These are phyloP conservation scores for Trypanosoma conorhini DNA, from an alignment of 208 protist genomes.

Conservation along the genomic window DNA sequence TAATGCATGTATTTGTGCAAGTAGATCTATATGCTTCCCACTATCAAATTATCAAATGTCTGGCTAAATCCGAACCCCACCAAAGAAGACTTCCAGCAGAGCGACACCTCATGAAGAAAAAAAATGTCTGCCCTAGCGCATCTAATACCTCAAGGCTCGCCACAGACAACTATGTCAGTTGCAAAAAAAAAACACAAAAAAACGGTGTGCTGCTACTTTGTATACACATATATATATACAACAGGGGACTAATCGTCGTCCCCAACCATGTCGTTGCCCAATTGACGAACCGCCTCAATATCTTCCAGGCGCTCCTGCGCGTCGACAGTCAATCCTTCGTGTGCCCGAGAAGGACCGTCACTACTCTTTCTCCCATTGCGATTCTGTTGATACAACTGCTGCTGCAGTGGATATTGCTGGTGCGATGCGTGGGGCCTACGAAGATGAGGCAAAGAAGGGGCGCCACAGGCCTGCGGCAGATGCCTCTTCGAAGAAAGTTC, in stretches of 20 bases:
- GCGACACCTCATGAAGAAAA: too few species aligned
- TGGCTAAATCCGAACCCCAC: too few species aligned
- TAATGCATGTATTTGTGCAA: too few species aligned
- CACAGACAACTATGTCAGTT: background rate
- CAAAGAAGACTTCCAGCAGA: too few species aligned
- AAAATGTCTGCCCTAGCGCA: background rate
- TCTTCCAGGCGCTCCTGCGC: slow-evolving; percentile 49
- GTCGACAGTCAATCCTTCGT: slow-evolving; percentile 31
- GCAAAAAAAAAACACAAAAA: slow-evolving; percentile 13
- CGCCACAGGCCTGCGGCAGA: background rate
- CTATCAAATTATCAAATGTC: too few species aligned
- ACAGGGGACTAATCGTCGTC: slow-evolving; percentile 27
- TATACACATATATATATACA: slow-evolving; percentile 3
- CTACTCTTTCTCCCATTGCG: background rate
- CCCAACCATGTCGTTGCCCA: slow-evolving; percentile 32
- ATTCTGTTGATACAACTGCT: slow-evolving; percentile 3
- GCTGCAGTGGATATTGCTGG: slow-evolving; percentile 9
- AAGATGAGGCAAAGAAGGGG: background rate
- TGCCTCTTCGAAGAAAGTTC: background rate
- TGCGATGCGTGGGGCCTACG: slow-evolving; percentile 1
- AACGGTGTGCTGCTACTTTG: background rate
- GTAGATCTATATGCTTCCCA: too few species aligned
- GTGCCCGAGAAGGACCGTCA: background rate
- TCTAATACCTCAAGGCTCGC: background rate
- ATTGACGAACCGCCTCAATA: slow-evolving; percentile 54